Conservation (phyloP, 306 rosid species). For the Oxytropis ochrocephala region DNA sequence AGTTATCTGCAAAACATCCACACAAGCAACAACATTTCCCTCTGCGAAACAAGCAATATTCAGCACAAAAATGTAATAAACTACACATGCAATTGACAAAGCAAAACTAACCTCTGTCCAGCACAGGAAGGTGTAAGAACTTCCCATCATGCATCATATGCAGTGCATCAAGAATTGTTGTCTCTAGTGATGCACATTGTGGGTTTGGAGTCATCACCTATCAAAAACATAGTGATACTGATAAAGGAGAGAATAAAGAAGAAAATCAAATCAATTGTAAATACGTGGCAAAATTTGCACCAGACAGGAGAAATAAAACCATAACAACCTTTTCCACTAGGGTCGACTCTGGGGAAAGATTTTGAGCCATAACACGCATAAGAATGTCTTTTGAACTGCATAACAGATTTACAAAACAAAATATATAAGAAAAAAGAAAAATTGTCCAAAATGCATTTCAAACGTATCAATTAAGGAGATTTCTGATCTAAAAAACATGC, state of each 20-base stretch:
- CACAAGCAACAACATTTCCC: conserved; percentile 66
- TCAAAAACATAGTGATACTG: conserved; percentile 1
- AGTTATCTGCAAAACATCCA: conserved; percentile 89
- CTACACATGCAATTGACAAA: background rate
- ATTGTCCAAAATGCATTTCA: background rate
- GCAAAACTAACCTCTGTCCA: conserved; percentile 69
- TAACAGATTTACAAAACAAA: conserved; percentile 16
- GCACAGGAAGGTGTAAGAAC: conserved; percentile 90
- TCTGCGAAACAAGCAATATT: conserved; percentile 44
- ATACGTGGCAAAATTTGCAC: conserved; percentile 5
- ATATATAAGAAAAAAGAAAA: conserved; percentile 11
- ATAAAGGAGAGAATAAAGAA: background rate
- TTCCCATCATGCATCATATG: conserved; percentile 96
- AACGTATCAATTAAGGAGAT: conserved; percentile 1
- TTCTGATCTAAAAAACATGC: background rate
- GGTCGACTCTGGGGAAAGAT: conserved; percentile 67
- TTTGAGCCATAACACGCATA: conserved; percentile 86
- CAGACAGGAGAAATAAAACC: conserved; percentile 13
- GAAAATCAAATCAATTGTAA: background rate
- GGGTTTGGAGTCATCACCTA: conserved; percentile 97
- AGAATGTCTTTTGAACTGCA: conserved; percentile 93
- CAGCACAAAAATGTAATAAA: conserved; percentile 10
- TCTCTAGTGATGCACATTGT: conserved; percentile 68
- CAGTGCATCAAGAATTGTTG: conserved; percentile 87
- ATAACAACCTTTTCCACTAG: conserved; percentile 64